A percentile compares a stretch with the other conserved stretches of the same genome.
These are phyloP conservation scores for Auxenochlorella pyrenoidosa DNA, from an alignment of 139 green algal genomes.

Conservation along the genomic window DNA sequence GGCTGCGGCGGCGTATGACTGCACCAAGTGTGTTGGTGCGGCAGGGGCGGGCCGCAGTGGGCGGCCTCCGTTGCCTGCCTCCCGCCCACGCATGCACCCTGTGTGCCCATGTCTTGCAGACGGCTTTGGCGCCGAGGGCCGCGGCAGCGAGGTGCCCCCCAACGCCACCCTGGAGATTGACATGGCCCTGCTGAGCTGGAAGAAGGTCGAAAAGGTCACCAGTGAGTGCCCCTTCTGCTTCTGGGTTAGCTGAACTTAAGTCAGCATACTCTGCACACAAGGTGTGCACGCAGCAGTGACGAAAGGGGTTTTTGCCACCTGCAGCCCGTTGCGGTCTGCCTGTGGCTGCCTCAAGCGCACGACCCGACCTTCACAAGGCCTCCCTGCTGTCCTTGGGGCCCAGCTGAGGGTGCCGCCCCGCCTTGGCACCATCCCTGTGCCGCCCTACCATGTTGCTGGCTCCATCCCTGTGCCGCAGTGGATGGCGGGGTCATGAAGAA, in stretches of 20 bases:
- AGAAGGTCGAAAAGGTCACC: conserved; percentile 64
- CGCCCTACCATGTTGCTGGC: neutral
- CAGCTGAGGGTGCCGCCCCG: too few species aligned
- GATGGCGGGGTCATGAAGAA: conserved; percentile 84
- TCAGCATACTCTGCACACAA: too few species aligned
- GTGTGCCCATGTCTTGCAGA: conserved; percentile 53
- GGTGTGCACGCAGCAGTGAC: neutral
- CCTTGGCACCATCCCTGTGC: too few species aligned
- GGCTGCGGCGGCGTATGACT: too few species aligned
- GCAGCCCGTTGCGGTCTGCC: neutral
- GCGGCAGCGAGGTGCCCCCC: conserved; percentile 58
- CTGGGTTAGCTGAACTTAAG: neutral
- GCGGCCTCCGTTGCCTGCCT: neutral
- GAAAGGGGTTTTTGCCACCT: too few species aligned
- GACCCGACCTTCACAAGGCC: too few species aligned
- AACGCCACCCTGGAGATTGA: conserved; percentile 74
- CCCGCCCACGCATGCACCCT: neutral
- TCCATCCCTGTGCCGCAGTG: neutral
- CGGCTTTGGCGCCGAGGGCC: conserved; percentile 70
- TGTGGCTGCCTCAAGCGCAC: too few species aligned
- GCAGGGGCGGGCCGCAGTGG: too few species aligned
- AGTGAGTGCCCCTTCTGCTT: neutral
- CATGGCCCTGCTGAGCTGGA: conserved; percentile 80
- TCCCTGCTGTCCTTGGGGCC: too few species aligned
- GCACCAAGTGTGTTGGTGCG: too few species aligned